Percentiles rank a stretch among this genome's conserved stretches.
These are phyloP conservation scores for Binderoboletus segoi DNA, from an alignment of 1,284 basidiomycete species.

Conservation along the genomic window DNA sequence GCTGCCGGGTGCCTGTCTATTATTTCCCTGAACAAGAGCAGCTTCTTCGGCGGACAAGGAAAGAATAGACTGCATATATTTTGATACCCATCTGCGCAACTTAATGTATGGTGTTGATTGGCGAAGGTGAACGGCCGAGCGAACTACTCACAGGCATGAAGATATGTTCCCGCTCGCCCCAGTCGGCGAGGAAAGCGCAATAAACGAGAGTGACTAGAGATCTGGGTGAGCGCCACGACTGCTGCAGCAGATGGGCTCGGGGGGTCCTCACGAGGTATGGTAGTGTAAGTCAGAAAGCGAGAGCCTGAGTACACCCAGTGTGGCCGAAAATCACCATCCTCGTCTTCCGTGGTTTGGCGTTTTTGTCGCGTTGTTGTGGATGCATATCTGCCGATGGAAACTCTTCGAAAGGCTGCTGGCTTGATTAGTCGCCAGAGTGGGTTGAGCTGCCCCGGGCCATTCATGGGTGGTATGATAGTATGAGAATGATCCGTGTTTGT, in stretches of 20 bases:
- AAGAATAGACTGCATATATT: conserved; percentile 46
- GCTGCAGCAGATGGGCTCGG: background rate
- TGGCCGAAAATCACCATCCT: conserved; percentile 49
- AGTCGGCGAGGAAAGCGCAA: conserved; percentile 64
- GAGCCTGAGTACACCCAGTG: conserved; percentile 57
- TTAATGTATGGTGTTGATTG: conserved; percentile 21
- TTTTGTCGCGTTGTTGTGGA: conserved; percentile 20
- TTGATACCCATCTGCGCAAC: conserved; percentile 50
- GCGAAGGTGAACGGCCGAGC: background rate
- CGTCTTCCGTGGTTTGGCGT: conserved; percentile 16
- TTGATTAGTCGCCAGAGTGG: conserved; percentile 3
- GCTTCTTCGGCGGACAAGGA: conserved; percentile 53
- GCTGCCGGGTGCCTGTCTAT: background rate
- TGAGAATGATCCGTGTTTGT: conserved; percentile 8
- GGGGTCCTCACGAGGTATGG: conserved; percentile 54
- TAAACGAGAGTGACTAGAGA: conserved; percentile 53
- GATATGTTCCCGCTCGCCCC: conserved; percentile 68
- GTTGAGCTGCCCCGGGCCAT: conserved; percentile 6
- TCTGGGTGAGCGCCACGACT: background rate
- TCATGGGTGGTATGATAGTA: conserved; percentile 8
- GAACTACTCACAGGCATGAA: conserved; percentile 60
- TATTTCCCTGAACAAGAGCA: conserved; percentile 23
- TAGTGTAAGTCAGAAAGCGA: conserved; percentile 45
- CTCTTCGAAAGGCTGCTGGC: background rate
- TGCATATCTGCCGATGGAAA: conserved; percentile 9